Evolutionary conservation across 169 alveolate species (phyloP).

Genomic region (Cryptosporidium viatorum): DNA sequence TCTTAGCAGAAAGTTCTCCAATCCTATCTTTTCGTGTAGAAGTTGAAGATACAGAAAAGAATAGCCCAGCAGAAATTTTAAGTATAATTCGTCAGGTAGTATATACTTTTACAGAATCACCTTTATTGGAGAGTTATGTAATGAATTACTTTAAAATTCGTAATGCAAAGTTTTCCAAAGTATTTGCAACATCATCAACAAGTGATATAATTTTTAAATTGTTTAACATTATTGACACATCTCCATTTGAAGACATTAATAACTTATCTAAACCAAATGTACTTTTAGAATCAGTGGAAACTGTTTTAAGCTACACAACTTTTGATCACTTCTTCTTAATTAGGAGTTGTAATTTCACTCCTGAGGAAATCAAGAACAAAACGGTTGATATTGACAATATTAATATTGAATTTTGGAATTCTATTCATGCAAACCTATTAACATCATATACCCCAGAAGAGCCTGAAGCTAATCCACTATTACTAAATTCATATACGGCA

Average conservation of each 20-base stretch:
- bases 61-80: constrained; percentile 19
- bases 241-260: constrained; percentile 9
- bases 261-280: constrained; percentile 1
- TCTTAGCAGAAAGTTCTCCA: constrained; percentile 22
- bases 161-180: background rate
- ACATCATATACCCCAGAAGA: constrained; percentile 19
- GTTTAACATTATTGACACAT: background rate
- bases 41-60: background rate
- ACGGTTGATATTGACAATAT: constrained; percentile 27
- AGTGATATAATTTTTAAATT: constrained; percentile 2
- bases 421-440: constrained; percentile 10
- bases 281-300: constrained; percentile 28
- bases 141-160: constrained; percentile 10
- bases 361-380: constrained; percentile 1
- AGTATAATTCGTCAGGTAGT: constrained; percentile 25
- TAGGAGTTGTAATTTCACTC: background rate
- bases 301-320: constrained; percentile 36
- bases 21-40: constrained; percentile 15
- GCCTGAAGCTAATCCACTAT: constrained; percentile 5
- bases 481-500: background rate
- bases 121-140: constrained; percentile 25
- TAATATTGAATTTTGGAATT: constrained; percentile 41
- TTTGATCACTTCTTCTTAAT: constrained; percentile 52
- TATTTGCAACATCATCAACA: constrained; percentile 37
- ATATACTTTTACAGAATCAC: constrained; percentile 61